Evolutionary conservation across 495 filamentous ascomycete genomes (phyloP).

Genomic region (Annulohypoxylon moriforme): DNA sequence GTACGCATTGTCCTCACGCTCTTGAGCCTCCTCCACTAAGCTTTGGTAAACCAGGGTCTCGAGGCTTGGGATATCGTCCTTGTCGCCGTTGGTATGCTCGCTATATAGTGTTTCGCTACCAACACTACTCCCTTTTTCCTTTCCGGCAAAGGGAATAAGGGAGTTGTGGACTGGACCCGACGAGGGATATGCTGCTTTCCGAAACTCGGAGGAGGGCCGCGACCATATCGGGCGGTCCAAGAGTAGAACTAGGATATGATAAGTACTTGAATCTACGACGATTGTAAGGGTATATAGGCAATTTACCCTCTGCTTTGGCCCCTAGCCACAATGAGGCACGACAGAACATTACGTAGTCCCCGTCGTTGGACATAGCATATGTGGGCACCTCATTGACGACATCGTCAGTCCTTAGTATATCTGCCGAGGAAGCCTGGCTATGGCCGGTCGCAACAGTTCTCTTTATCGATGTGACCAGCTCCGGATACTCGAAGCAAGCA

Average conservation of each 20-base stretch:
- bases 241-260: slow-evolving; percentile 44
- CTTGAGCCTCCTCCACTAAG: slow-evolving; percentile 13
- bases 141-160: neutral
- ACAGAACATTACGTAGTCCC: slow-evolving; percentile 43
- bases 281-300: slow-evolving; percentile 7
- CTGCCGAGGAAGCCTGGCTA: neutral
- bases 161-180: neutral
- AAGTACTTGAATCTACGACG: neutral
- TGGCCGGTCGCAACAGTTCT: neutral
- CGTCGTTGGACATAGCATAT: slow-evolving; percentile 24
- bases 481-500: slow-evolving; percentile 50
- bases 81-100: neutral
- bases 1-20: neutral
- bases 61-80: slow-evolving; percentile 34
- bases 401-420: neutral
- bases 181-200: slow-evolving; percentile 19
- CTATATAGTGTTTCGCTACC: neutral
- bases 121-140: neutral
- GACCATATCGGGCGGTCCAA: slow-evolving; percentile 46
- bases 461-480: slow-evolving; percentile 35
- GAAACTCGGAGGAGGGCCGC: slow-evolving; percentile 14
- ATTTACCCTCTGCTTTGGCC: slow-evolving; percentile 24
- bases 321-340: slow-evolving; percentile 48
- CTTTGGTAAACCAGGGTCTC: slow-evolving; percentile 42
- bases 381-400: slow-evolving; percentile 22